Conservation (phyloP, 2,329 filamentous ascomycete species). For the Calonectria ilicicola region DNA sequence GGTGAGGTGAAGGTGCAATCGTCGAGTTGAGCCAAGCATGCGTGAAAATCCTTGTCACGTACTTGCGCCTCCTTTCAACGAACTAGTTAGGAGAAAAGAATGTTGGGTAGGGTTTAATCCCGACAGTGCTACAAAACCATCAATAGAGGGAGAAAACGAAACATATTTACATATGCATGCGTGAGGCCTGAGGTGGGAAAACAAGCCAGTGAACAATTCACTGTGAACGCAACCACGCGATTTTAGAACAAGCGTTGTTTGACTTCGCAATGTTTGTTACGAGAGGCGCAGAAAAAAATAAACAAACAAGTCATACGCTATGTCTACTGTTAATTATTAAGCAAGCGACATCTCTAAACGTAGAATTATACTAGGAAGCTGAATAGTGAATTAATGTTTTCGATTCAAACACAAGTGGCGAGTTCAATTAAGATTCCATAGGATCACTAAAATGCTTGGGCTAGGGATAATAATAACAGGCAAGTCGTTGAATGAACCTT, state of each 20-base stretch:
- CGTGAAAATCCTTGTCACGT: not conserved
- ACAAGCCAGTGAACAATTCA: not conserved
- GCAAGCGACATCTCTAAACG: too few relatives aligned
- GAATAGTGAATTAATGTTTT: too few relatives aligned
- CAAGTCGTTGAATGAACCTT: too few relatives aligned
- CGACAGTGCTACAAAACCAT: not conserved
- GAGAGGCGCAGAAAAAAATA: not conserved
- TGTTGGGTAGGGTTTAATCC: not conserved
- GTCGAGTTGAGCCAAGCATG: not conserved
- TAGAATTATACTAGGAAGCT: too few relatives aligned
- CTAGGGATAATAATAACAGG: too few relatives aligned
- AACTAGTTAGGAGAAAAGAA: too few relatives aligned
- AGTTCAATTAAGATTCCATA: too few relatives aligned
- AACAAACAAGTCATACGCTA: not conserved
- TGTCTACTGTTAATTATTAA: too few relatives aligned
- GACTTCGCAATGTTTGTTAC: not conserved
- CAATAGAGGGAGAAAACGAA: not conserved
- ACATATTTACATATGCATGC: not conserved
- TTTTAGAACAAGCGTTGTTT: not conserved
- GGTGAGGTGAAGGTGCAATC: not conserved
- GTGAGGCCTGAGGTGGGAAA: not conserved
- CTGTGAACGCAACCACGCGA: not conserved
- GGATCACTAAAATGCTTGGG: too few relatives aligned
- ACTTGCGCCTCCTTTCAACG: not conserved
- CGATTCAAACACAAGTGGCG: too few relatives aligned